phyloP scores from a whole-genome alignment of 495 filamentous ascomycete genomes.

The Penicillium cataractarum region DNA sequence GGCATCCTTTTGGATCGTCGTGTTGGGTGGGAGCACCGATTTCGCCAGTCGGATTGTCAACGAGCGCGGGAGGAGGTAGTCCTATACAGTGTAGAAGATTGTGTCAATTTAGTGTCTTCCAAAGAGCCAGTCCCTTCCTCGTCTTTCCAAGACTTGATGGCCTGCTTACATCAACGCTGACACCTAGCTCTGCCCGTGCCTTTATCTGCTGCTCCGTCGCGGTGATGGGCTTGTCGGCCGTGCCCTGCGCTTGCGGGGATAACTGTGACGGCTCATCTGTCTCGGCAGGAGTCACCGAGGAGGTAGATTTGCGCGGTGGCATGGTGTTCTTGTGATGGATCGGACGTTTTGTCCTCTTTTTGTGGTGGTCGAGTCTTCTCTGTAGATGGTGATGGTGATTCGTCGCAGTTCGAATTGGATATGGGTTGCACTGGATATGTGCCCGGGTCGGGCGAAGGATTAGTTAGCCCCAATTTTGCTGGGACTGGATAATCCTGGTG shows the following conservation, averaged over 20 bases:
- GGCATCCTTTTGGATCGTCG: conserved; percentile 91
- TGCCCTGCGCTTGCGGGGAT: conserved; percentile 22
- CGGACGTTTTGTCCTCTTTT: conserved; percentile 3
- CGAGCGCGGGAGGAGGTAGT: conserved; percentile 90
- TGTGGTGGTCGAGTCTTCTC: background rate
- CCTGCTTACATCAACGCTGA: conserved; percentile 47
- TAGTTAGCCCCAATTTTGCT: background rate
- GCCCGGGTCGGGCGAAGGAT: background rate
- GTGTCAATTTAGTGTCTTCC: background rate
- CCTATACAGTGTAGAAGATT: conserved; percentile 54
- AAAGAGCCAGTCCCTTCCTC: background rate
- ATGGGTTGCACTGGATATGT: background rate
- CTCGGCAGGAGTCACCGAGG: conserved; percentile 36
- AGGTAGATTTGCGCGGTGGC: conserved; percentile 44
- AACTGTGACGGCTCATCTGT: conserved; percentile 24
- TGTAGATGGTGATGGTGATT: background rate
- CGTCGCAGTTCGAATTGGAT: background rate
- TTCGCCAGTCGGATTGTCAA: conserved; percentile 92
- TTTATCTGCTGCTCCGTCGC: conserved; percentile 54
- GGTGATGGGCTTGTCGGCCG: conserved; percentile 35
- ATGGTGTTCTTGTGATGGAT: conserved; percentile 21
- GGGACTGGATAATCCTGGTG: background rate
- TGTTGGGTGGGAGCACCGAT: conserved; percentile 94
- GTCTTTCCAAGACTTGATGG: background rate
- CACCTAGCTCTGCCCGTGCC: conserved; percentile 46